Percentiles rank a stretch among this genome's conserved stretches.
phyloP scores from a whole-genome alignment of 2,329 filamentous ascomycete genomes.

The Penicillium olsonii region DNA sequence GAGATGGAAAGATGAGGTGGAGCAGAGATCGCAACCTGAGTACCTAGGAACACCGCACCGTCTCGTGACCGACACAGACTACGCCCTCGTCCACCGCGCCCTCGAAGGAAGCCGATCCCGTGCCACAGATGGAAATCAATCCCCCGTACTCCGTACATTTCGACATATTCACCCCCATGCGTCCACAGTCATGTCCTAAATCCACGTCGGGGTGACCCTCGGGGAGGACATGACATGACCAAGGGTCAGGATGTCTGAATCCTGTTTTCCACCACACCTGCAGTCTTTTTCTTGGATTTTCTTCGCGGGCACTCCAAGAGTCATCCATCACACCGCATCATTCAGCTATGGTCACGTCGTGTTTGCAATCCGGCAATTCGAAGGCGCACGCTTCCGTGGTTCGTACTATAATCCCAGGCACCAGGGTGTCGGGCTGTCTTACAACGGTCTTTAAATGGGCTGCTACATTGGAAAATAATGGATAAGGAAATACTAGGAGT shows the following conservation, averaged over 20 bases:
- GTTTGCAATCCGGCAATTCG: not conserved
- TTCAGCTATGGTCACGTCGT: not conserved
- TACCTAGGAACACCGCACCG: not conserved
- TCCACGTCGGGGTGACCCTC: no score
- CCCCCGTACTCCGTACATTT: no score
- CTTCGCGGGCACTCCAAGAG: not conserved
- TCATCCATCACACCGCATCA: not conserved
- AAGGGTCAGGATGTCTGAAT: no score
- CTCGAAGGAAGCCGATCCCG: not conserved
- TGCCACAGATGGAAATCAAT: no score
- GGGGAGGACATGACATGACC: no score
- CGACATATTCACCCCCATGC: no score
- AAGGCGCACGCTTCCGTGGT: constrained; percentile 1
- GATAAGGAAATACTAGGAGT: no score
- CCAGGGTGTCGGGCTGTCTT: not conserved
- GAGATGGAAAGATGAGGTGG: not conserved
- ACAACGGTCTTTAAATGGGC: not conserved
- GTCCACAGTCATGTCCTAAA: no score
- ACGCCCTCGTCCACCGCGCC: not conserved
- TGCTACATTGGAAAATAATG: no score
- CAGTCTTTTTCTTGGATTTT: not conserved
- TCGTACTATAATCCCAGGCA: constrained; percentile 1
- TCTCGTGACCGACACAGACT: not conserved
- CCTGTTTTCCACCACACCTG: no score
- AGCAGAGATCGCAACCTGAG: not conserved